Conservation (phyloP, 2,329 filamentous ascomycete species). For the Biscogniauxia mediterranea region DNA sequence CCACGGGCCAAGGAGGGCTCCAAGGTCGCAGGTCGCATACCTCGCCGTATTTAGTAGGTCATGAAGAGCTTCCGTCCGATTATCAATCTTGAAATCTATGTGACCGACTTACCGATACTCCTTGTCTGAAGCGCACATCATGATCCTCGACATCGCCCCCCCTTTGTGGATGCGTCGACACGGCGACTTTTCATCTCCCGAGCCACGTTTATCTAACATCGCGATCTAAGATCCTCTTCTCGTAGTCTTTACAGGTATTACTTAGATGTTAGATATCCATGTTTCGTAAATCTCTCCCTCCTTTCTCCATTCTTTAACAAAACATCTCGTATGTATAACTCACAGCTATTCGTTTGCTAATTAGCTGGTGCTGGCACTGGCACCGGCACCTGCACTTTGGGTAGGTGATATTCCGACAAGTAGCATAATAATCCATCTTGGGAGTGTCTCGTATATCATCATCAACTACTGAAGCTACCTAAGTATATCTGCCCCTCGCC, state of each 20-base stretch:
- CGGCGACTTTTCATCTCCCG: not conserved
- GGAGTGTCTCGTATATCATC: constrained; percentile 18
- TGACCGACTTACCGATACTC: not conserved
- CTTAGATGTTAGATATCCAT: not conserved
- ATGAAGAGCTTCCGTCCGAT: not conserved
- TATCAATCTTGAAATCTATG: not conserved
- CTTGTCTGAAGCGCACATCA: not conserved
- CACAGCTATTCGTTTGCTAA: not conserved
- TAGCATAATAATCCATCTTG: constrained; percentile 1
- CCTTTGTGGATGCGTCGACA: not conserved
- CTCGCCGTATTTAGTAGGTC: not conserved
- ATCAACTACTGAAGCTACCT: constrained; percentile 21
- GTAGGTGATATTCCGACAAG: not conserved
- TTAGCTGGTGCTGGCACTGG: not conserved
- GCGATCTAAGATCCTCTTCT: not conserved
- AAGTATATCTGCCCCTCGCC: constrained; percentile 21
- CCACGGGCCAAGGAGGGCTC: not conserved
- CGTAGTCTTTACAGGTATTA: not conserved
- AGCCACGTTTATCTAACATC: not conserved
- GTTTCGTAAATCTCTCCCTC: not conserved
- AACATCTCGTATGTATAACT: not conserved
- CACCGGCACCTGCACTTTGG: not conserved
- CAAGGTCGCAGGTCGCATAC: not conserved
- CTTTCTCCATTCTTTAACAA: not conserved
- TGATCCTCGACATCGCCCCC: not conserved